These are phyloP conservation scores for Zygnema circumcarinatum DNA, from an alignment of 139 green algal genomes.

Conservation along the genomic window DNA sequence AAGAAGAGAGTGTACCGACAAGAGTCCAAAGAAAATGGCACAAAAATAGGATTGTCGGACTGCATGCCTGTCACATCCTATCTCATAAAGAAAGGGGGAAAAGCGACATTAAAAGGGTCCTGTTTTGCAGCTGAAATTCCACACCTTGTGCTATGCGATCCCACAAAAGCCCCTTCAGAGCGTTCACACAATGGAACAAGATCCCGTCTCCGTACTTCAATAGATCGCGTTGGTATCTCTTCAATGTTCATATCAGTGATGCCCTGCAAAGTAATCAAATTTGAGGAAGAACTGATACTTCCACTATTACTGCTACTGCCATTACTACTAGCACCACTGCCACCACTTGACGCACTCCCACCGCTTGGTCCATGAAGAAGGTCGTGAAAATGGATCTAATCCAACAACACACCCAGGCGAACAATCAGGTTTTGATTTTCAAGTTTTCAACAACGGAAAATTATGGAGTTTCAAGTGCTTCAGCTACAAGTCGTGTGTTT, in stretches of 20 bases:
- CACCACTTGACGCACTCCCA: conserved; percentile 3
- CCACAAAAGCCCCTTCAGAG: background rate
- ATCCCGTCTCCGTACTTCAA: conserved; percentile 30
- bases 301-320: background rate
- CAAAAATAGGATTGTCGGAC: no score
- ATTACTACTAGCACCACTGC: background rate
- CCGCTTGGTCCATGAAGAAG: background rate
- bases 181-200: conserved; percentile 33
- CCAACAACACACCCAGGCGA: conserved; percentile 9
- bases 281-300: conserved; percentile 22
- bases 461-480: background rate
- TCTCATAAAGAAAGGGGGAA: no score
- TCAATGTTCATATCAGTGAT: conserved; percentile 20
- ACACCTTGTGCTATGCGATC: background rate
- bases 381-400: background rate
- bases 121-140: background rate
- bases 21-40: no score
- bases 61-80: no score
- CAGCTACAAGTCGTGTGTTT: background rate
- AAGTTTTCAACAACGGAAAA: background rate
- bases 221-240: conserved; percentile 7
- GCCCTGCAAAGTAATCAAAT: background rate
- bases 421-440: background rate
- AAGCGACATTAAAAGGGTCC: no score
- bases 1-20: background rate